Evolutionary conservation across 169 alveolate species (phyloP), one percentile per base, ranked within the genome.

Genomic region (Besnoitia besnoiti): DNA sequence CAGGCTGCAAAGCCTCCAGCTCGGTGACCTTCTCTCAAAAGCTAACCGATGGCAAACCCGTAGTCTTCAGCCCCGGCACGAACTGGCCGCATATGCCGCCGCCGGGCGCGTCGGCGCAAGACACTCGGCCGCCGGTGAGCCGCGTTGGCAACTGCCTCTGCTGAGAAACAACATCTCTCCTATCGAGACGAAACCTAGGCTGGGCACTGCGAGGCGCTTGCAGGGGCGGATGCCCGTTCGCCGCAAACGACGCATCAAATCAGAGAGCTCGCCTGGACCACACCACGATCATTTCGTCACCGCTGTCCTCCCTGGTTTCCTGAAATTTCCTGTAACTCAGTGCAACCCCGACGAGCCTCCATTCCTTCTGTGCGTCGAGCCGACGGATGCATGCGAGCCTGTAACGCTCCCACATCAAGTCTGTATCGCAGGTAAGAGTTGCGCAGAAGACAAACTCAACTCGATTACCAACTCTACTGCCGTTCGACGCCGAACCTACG

Each of bases 71-170:
- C 49, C 49, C 85, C 44, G 40, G 40, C 33, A 76, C 44, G 8
- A 10, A 19, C 33, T 76, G 85, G 85, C 12, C n/a, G 30, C 51
- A n/a, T 4, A n/a, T 35, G 49, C 37, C 85, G 12, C 85, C 85
- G 10, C 21, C 16, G 4, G 85, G 85, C 5, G 4, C 49, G 8
- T 19, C 49, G 49, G 37, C 49, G 46, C 30, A n/a, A 16, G 85
- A 76, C 50, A 76, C 85, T 4, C 44, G 85, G n/a, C 44, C 85
- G 10, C 50, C 85, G n/a, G 85, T 76, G 49, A 76, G 85, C 33
- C 16, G 59, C 16, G 59, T 16, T n/a, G n/a, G n/a, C n/a, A n/a
- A n/a, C n/a, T n/a, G n/a, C n/a, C n/a, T n/a, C n/a, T n/a, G n/a
- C 67, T 51, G 67, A 51, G 67, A 51, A 51, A 24, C 67, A 24